Percentiles rank a stretch among this genome's conserved stretches.
phyloP scores from a whole-genome alignment of 306 rosid species.

The Cicer arietinum region DNA sequence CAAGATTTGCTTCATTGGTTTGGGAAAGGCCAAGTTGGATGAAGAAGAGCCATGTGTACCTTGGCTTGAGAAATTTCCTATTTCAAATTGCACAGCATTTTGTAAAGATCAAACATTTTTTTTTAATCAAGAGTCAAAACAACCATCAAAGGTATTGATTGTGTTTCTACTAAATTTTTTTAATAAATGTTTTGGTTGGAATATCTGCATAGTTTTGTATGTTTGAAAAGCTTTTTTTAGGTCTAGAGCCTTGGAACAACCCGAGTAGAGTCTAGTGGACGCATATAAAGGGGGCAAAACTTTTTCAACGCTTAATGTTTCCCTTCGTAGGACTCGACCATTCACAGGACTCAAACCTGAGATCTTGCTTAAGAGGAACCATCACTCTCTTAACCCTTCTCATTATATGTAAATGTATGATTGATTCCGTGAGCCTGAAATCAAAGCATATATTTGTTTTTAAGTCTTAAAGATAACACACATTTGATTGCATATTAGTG shows the following conservation, averaged over 20 bases:
- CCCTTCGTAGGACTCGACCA: too few relatives aligned
- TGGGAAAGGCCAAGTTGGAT: constrained; percentile 43
- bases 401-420: too few relatives aligned
- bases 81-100: constrained; percentile 39
- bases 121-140: constrained; percentile 51
- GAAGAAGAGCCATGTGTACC: constrained; percentile 49
- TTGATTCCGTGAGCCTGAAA: too few relatives aligned
- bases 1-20: constrained; percentile 49
- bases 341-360: too few relatives aligned
- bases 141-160: constrained; percentile 61
- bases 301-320: too few relatives aligned
- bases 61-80: constrained; percentile 54
- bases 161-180: constrained; percentile 11
- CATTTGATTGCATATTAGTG: neutral
- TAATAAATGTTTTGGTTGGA: constrained; percentile 4
- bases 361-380: too few relatives aligned
- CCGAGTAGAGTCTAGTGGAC: too few relatives aligned
- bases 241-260: too few relatives aligned
- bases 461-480: too few relatives aligned
- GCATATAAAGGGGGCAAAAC: too few relatives aligned
- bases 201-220: neutral
- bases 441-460: too few relatives aligned
- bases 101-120: constrained; percentile 54
- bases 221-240: neutral
- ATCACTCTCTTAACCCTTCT: too few relatives aligned